Conservation (phyloP, 768 basidiomycete genomes). For the Amanita pallidorosea region DNA sequence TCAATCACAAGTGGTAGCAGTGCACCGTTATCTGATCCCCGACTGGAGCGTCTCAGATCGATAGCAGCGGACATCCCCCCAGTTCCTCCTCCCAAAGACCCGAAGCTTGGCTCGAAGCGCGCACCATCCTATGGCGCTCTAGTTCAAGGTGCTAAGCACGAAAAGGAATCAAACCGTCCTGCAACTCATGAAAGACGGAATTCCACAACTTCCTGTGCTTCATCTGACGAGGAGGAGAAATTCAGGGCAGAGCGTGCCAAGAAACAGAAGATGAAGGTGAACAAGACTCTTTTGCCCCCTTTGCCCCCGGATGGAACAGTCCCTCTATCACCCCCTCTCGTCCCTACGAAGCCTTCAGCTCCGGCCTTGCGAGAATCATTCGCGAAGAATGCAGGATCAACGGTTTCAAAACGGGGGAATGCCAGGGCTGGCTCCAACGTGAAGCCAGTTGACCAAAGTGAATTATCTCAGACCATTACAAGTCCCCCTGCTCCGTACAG, state of each 20-base stretch:
- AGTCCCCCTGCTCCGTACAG: slow-evolving; percentile 8
- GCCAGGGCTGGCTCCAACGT: background rate
- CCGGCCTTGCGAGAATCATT: background rate
- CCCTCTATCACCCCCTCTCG: background rate
- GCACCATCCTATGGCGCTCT: slow-evolving; percentile 47
- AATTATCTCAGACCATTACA: slow-evolving; percentile 1
- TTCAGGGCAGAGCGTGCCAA: slow-evolving; percentile 47
- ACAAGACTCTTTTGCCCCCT: background rate
- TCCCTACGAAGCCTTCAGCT: background rate
- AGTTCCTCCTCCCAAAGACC: slow-evolving; percentile 22
- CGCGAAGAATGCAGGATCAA: background rate
- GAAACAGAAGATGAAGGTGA: slow-evolving; percentile 32
- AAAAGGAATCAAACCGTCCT: slow-evolving; percentile 6
- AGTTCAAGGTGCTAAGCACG: slow-evolving; percentile 18
- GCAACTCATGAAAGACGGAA: slow-evolving; percentile 20
- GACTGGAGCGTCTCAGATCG: slow-evolving; percentile 40
- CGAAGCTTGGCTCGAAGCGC: slow-evolving; percentile 33
- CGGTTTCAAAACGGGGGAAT: background rate
- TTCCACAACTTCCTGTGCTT: slow-evolving; percentile 28
- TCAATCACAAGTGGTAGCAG: slow-evolving; percentile 27
- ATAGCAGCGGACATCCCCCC: slow-evolving; percentile 27
- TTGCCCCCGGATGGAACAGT: background rate
- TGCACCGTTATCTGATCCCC: slow-evolving; percentile 28
- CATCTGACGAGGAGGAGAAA: slow-evolving; percentile 74
- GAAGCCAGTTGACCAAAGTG: background rate